A percentile compares a stretch with the other conserved stretches of the same genome.
phyloP scores from a whole-genome alignment of 805 yeast species.

The Teunomyces tritomae region DNA sequence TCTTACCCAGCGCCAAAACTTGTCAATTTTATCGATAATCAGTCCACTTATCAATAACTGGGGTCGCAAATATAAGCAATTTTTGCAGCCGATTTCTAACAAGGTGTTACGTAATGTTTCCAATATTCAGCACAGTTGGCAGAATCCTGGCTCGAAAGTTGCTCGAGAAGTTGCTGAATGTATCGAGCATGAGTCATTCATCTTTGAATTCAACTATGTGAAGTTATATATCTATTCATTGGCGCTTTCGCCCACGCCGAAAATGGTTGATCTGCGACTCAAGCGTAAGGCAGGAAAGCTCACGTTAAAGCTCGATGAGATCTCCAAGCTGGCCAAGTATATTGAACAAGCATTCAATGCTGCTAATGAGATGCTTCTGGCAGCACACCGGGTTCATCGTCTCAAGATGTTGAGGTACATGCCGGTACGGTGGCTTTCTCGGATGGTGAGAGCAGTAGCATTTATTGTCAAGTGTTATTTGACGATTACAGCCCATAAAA shows the following conservation, averaged over 20 bases:
- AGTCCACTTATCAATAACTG: conserved; percentile 78
- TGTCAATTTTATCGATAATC: conserved; percentile 68
- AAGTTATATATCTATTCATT: conserved; percentile 80
- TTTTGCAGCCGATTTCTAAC: conserved; percentile 42
- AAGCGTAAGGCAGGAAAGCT: conserved; percentile 17
- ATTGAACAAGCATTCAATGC: conserved; percentile 80
- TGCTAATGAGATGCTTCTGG: conserved; percentile 73
- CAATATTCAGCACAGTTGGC: conserved; percentile 19
- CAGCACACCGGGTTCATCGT: conserved; percentile 67
- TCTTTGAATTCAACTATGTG: conserved; percentile 82
- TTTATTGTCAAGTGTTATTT: conserved; percentile 83
- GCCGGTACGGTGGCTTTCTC: conserved; percentile 91
- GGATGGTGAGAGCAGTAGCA: conserved; percentile 85
- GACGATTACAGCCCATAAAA: conserved; percentile 53
- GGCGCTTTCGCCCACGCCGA: conserved; percentile 54
- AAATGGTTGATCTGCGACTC: conserved; percentile 14
- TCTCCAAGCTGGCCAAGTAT: conserved; percentile 69
- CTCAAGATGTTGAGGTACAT: conserved; percentile 64
- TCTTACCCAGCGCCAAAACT: conserved; percentile 58
- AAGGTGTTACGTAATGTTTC: conserved; percentile 31
- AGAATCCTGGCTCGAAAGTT: conserved; percentile 32
- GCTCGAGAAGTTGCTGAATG: conserved; percentile 37
- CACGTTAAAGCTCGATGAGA: conserved; percentile 59
- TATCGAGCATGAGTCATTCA: conserved; percentile 66
- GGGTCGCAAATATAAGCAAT: conserved; percentile 60